These are phyloP conservation scores for Ilex aquifolium DNA, from an alignment of 257 asterid species.

Conservation along the genomic window DNA sequence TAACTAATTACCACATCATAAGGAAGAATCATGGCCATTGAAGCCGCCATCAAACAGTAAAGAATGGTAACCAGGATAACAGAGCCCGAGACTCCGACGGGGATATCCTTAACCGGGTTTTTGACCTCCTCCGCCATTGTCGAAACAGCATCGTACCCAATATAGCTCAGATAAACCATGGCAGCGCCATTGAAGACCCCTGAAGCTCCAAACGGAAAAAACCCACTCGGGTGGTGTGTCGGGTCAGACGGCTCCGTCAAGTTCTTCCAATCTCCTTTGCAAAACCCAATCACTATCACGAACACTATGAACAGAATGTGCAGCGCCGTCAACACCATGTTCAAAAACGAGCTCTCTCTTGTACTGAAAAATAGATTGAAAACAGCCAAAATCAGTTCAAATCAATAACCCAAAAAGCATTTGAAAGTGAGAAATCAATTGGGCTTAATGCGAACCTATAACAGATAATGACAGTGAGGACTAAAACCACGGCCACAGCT, in stretches of 20 bases:
- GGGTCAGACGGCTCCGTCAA: conserved; percentile 50
- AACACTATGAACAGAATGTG: conserved; percentile 74
- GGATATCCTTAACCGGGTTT: conserved; percentile 78
- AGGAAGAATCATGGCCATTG: conserved; percentile 84
- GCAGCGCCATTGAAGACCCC: conserved; percentile 94
- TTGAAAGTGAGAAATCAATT: background rate
- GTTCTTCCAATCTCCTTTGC: conserved; percentile 65
- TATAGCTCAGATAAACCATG: conserved; percentile 83
- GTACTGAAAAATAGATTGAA: conserved; percentile 40
- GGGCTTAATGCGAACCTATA: conserved; percentile 49
- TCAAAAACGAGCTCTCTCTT: conserved; percentile 76
- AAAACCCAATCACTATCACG: conserved; percentile 69
- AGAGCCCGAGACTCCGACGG: conserved; percentile 82
- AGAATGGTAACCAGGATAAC: conserved; percentile 75
- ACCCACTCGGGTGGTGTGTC: conserved; percentile 47
- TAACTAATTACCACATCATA: conserved; percentile 60
- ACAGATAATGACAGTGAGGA: conserved; percentile 73
- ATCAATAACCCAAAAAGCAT: background rate
- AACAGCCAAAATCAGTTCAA: background rate
- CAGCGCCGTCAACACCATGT: conserved; percentile 63
- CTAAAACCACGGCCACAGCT: conserved; percentile 66
- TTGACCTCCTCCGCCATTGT: conserved; percentile 94
- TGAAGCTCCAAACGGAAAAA: conserved; percentile 68
- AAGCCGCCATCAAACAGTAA: conserved; percentile 88
- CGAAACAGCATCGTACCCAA: conserved; percentile 95